These are phyloP conservation scores for Geoglossum cookeanum DNA, from an alignment of 2,329 filamentous ascomycete genomes.

Conservation along the genomic window DNA sequence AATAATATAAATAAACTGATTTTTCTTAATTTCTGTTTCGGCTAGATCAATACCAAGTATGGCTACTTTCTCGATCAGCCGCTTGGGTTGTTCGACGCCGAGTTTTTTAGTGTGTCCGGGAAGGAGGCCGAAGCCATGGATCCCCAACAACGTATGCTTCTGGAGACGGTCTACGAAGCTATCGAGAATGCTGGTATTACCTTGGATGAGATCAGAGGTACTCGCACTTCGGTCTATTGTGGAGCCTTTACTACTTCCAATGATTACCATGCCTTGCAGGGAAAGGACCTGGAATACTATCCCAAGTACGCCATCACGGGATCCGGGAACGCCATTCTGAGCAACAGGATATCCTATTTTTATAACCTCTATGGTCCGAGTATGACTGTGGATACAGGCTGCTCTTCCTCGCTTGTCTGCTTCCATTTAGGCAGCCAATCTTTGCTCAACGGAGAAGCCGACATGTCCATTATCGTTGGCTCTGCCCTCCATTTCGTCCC, in stretches of 20 bases:
- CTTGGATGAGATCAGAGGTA: not conserved
- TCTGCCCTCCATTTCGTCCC: conserved; percentile 13
- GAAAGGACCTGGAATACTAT: conserved; percentile 10
- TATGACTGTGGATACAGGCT: conserved; percentile 16
- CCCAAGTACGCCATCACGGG: conserved; percentile 17
- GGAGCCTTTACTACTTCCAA: not conserved
- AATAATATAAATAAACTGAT: too few species aligned
- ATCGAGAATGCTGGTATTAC: conserved; percentile 16
- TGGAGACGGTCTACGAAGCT: conserved; percentile 19
- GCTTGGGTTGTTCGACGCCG: too few species aligned
- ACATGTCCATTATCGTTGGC: conserved; percentile 13
- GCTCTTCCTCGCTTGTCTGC: conserved; percentile 14
- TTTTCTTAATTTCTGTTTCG: too few species aligned
- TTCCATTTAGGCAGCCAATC: conserved; percentile 15
- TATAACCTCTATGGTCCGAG: conserved; percentile 12
- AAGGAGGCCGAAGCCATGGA: conserved; percentile 15
- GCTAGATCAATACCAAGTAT: too few species aligned
- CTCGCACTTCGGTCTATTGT: not conserved
- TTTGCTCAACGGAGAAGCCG: conserved; percentile 12
- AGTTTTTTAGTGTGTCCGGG: too few species aligned
- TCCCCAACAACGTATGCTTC: conserved; percentile 18
- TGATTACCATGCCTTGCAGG: not conserved
- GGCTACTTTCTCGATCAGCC: too few species aligned
- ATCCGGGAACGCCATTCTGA: conserved; percentile 20
- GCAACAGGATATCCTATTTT: conserved; percentile 16